These are phyloP conservation scores for Carex cristatella DNA, from an alignment of 176 grass and related monocot species.

Conservation along the genomic window DNA sequence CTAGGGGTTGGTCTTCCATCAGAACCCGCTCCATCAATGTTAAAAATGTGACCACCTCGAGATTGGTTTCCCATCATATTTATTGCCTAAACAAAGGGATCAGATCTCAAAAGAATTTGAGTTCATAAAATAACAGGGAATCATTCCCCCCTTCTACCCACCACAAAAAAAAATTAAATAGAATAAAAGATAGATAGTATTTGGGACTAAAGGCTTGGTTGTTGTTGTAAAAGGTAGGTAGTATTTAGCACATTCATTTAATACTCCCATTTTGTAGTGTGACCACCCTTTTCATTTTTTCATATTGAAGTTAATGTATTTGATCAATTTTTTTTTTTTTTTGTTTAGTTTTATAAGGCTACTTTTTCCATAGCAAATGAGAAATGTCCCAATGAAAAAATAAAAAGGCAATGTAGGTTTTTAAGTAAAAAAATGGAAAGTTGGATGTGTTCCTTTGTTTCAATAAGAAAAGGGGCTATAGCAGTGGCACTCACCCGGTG, in stretches of 20 bases:
- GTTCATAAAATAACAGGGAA: slow-evolving; percentile 1
- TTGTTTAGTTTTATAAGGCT: neutral
- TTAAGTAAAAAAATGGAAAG: neutral
- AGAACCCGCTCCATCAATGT: slow-evolving; percentile 98
- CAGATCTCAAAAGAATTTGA: neutral
- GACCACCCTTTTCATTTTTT: neutral
- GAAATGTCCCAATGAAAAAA: neutral
- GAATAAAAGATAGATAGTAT: neutral
- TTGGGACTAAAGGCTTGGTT: no score
- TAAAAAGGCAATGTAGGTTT: neutral
- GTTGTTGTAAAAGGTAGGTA: neutral
- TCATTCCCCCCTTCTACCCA: neutral
- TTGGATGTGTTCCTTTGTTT: neutral
- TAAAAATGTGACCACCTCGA: slow-evolving; percentile 93
- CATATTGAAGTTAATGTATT: neutral
- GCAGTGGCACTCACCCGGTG: neutral
- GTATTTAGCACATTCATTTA: neutral
- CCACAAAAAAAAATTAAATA: neutral
- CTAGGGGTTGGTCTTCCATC: slow-evolving; percentile 97
- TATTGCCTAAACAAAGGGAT: slow-evolving; percentile 56
- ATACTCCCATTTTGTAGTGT: neutral
- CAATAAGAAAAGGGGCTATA: neutral
- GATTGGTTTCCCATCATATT: slow-evolving; percentile 93
- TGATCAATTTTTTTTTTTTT: neutral
- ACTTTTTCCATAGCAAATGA: neutral